Conservation (phyloP, 768 basidiomycete species). For the Tulasnella sp. region DNA sequence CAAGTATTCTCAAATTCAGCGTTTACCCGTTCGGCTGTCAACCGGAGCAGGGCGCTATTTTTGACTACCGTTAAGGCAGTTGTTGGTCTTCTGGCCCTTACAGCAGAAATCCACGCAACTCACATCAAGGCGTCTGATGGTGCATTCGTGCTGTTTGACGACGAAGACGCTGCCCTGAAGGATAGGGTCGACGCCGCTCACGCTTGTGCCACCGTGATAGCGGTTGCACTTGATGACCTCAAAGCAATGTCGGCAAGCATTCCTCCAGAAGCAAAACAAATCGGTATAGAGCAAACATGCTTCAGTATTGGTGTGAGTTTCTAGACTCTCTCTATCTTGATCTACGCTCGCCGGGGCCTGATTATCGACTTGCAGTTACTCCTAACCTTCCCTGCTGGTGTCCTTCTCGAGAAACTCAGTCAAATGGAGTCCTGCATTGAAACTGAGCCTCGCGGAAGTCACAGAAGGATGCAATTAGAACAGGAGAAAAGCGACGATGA, state of each 20-base stretch:
- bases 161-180: slow-evolving; percentile 1
- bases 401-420: not conserved
- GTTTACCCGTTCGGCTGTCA: not conserved
- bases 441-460: not conserved
- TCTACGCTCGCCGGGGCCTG: not conserved
- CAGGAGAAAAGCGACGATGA: slow-evolving; percentile 9
- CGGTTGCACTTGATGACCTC: slow-evolving; percentile 4
- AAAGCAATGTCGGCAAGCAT: not conserved
- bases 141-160: not conserved
- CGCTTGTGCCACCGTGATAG: not conserved
- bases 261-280: not conserved
- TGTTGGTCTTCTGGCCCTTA: not conserved
- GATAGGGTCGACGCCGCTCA: not conserved
- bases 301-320: slow-evolving; percentile 17
- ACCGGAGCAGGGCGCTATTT: slow-evolving; percentile 6
- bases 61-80: not conserved
- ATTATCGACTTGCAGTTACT: not conserved
- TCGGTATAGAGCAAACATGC: slow-evolving; percentile 1
- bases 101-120: slow-evolving; percentile 13
- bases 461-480: not conserved
- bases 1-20: not conserved
- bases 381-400: not conserved
- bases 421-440: not conserved
- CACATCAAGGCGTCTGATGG: not conserved
- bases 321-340: not conserved